phyloP scores from a whole-genome alignment of 2,329 filamentous ascomycete species.

The Curvularia spicifera region DNA sequence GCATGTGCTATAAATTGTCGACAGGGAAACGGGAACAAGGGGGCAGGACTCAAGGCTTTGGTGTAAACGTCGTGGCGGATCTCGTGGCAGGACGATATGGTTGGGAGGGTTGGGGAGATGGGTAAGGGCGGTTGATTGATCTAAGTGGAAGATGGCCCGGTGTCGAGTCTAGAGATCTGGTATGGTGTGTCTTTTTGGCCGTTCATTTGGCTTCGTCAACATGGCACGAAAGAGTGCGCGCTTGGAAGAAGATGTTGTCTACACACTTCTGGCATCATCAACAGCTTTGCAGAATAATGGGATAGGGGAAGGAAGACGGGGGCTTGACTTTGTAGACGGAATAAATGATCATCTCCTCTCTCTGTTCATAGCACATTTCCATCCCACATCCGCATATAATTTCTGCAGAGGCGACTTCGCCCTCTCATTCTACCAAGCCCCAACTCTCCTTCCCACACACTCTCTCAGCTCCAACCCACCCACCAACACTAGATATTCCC shows the following conservation, averaged over 20 bases:
- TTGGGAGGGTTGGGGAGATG: no score
- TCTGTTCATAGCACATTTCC: background rate
- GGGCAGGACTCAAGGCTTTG: no score
- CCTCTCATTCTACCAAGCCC: background rate
- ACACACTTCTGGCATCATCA: background rate
- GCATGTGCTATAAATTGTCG: no score
- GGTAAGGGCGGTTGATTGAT: no score
- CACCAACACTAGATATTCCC: background rate
- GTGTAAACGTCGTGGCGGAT: no score
- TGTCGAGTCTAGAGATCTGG: no score
- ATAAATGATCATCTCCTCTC: background rate
- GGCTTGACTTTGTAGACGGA: slow-evolving; percentile 13
- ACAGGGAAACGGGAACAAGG: no score
- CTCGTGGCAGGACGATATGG: no score
- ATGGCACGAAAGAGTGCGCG: no score
- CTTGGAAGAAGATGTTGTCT: background rate
- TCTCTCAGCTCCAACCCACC: background rate
- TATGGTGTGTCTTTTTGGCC: no score
- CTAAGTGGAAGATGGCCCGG: no score
- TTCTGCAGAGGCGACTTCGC: background rate
- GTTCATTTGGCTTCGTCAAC: no score
- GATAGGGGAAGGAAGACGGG: slow-evolving; percentile 1
- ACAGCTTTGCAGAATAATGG: background rate
- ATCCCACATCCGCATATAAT: background rate
- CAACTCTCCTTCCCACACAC: background rate